Conservation (phyloP, 2,329 filamentous ascomycete species). For the Sclerotinia nivalis region DNA sequence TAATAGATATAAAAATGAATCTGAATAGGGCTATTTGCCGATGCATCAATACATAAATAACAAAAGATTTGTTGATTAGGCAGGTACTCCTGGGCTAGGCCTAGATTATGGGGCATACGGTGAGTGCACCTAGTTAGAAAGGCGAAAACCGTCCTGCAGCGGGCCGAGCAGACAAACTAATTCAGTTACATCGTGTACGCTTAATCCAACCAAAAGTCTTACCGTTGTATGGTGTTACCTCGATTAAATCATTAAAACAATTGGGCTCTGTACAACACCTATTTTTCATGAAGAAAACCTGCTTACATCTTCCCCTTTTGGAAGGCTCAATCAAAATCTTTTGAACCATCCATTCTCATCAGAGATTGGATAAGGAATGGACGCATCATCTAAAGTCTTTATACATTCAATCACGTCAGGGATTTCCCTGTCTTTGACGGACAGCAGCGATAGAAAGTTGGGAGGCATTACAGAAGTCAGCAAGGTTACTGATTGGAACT, state of each 20-base stretch:
- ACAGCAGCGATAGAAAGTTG: not conserved
- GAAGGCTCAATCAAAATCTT: not conserved
- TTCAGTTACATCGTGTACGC: slow-evolving; percentile 13
- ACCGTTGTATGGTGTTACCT: not conserved
- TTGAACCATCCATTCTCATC: not conserved
- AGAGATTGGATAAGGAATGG: slow-evolving; percentile 1
- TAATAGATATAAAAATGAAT: not conserved
- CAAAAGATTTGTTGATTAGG: not conserved
- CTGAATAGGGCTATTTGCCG: not conserved
- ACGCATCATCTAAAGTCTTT: not conserved
- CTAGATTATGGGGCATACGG: not conserved
- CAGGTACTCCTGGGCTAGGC: not conserved
- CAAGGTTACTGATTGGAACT: slow-evolving; percentile 4
- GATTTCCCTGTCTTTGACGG: slow-evolving; percentile 5
- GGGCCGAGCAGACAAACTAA: slow-evolving; percentile 36
- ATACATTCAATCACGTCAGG: not conserved
- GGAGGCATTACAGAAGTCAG: not conserved
- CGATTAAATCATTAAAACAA: not conserved
- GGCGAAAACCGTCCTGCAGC: slow-evolving; percentile 37
- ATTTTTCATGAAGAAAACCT: slow-evolving; percentile 10
- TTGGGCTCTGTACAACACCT: not conserved
- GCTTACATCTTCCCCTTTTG: slow-evolving; percentile 7
- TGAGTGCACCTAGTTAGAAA: slow-evolving; percentile 9
- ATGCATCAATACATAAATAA: not conserved
- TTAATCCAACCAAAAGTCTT: slow-evolving; percentile 8